Percentiles rank a stretch among this genome's conserved stretches.
These are phyloP conservation scores for Knufia fluminis DNA, from an alignment of 2,329 filamentous ascomycete species.

Conservation along the genomic window DNA sequence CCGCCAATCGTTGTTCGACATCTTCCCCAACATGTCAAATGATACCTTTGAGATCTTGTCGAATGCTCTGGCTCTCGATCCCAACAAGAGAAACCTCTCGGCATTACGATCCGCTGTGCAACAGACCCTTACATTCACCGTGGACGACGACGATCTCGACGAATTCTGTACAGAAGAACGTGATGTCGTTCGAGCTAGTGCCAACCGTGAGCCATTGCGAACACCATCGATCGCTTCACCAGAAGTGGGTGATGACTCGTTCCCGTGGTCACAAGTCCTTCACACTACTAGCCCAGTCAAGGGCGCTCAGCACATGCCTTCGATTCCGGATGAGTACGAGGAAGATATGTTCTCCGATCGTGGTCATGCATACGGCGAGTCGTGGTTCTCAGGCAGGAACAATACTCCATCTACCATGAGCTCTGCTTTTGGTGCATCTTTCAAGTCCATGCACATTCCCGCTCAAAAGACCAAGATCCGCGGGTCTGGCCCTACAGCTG, in stretches of 20 bases:
- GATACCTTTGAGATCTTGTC: slow-evolving; percentile 93
- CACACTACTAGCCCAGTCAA: slow-evolving; percentile 60
- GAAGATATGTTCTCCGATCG: slow-evolving; percentile 80
- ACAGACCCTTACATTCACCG: slow-evolving; percentile 83
- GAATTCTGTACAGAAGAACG: slow-evolving; percentile 85
- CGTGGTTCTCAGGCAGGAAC: slow-evolving; percentile 69
- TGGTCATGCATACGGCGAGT: slow-evolving; percentile 39
- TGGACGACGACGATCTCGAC: slow-evolving; percentile 68
- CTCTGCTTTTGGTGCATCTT: slow-evolving; percentile 70
- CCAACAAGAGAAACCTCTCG: slow-evolving; percentile 72
- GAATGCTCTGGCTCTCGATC: slow-evolving; percentile 84
- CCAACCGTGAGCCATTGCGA: slow-evolving; percentile 88
- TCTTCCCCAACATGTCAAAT: slow-evolving; percentile 97
- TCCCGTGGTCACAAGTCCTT: slow-evolving; percentile 90
- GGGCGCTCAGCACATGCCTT: slow-evolving; percentile 71
- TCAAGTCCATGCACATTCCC: slow-evolving; percentile 58
- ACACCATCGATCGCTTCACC: slow-evolving; percentile 92
- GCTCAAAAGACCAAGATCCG: slow-evolving; percentile 31
- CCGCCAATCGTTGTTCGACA: slow-evolving; percentile 91
- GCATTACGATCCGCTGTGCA: slow-evolving; percentile 69
- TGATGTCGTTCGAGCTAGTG: slow-evolving; percentile 64
- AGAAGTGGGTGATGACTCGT: slow-evolving; percentile 66
- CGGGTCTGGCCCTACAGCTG: slow-evolving; percentile 57
- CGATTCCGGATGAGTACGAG: slow-evolving; percentile 68
- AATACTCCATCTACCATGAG: slow-evolving; percentile 75